Evolutionary conservation across 1,284 basidiomycete species (phyloP).

Genomic region (Ceratobasidium papillatum): DNA sequence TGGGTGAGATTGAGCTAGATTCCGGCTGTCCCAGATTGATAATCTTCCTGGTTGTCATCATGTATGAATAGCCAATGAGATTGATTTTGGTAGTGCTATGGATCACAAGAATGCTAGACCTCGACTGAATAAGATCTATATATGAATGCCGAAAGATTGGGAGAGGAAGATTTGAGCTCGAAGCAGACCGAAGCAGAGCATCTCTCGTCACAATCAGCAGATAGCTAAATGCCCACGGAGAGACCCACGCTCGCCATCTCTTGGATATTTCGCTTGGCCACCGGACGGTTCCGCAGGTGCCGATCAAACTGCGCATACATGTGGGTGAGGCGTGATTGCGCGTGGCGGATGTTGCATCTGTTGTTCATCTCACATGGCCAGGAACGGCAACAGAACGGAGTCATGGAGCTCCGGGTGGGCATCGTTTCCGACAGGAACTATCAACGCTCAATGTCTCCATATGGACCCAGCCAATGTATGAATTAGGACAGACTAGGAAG

Average conservation of each 20-base stretch:
- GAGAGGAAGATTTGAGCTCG: not conserved
- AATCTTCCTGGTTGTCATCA: not conserved
- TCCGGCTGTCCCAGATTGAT: not conserved
- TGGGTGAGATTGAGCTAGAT: not conserved
- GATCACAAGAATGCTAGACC: not conserved
- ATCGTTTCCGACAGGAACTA: not conserved
- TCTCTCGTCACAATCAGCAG: constrained; percentile 12
- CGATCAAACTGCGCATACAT: constrained; percentile 21
- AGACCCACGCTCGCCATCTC: constrained; percentile 18
- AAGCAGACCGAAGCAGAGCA: constrained; percentile 14
- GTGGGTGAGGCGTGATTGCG: constrained; percentile 11
- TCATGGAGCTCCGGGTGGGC: not conserved
- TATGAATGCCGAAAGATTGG: not conserved
- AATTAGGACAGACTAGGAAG: constrained; percentile 2
- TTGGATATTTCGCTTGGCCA: constrained; percentile 8
- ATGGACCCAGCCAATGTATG: not conserved
- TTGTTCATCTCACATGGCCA: constrained; percentile 9
- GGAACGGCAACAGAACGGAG: not conserved
- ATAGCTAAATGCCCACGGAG: constrained; percentile 23
- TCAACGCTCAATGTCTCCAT: not conserved
- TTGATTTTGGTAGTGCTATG: not conserved
- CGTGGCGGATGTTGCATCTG: not conserved
- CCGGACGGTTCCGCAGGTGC: constrained; percentile 14
- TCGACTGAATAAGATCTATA: constrained; percentile 4
- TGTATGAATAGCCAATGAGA: constrained; percentile 7